Base-by-base conservation (phyloP, 2,329 filamentous ascomycete genomes). In the Pyrenochaeta sp. region DNA sequence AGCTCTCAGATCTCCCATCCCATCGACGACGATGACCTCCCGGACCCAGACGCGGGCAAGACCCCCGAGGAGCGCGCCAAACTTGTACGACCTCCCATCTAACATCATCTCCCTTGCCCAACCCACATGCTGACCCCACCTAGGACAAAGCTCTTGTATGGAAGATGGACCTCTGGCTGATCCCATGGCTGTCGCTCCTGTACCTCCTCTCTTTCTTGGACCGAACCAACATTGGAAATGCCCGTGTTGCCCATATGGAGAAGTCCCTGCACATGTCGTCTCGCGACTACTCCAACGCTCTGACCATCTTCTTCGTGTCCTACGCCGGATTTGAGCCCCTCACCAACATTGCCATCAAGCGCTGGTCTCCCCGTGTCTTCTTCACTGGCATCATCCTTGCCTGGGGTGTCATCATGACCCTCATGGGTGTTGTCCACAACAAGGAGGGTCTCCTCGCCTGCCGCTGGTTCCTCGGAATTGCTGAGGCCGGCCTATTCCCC, bases 261-360 rank as follows among this genome's bases (percentile, higher is more conserved):
- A 38, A 22, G 9, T 52, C 58, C 14, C 50, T 67, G n/a, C n/a
- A 53, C 3, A 66, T 72, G 64, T 38, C 17, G 0, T 82, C 81
- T 2, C 82, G 86, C 41, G 76, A 86, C 53, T 88, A 88, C 55
- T 74, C 87, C 4, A 81, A 80, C 1, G 83, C 84, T 1, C 61
- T 88, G 36, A 88, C 84, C 1, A 69, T 88, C 2, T 88, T 87
- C 67, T 88, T 88, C 63, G 72, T 77, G 48, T 74, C 72, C 1
- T 78, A 78, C 48, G 73, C 75, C n/a, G 61, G 72, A 15, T 71
- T 76, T 31, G 76, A 78, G 57, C 74, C 68, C 3, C 80, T 83
- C 0, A 85, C 81, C 59, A 86, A 85, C 55, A 81, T 85, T 46
- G 69, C 84, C 11, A 76, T 86, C 24, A 86, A 85, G 60, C 73